These are phyloP conservation scores for Stagonosporopsis cucurbitacearum DNA, from an alignment of 2,329 filamentous ascomycete species.

Conservation along the genomic window DNA sequence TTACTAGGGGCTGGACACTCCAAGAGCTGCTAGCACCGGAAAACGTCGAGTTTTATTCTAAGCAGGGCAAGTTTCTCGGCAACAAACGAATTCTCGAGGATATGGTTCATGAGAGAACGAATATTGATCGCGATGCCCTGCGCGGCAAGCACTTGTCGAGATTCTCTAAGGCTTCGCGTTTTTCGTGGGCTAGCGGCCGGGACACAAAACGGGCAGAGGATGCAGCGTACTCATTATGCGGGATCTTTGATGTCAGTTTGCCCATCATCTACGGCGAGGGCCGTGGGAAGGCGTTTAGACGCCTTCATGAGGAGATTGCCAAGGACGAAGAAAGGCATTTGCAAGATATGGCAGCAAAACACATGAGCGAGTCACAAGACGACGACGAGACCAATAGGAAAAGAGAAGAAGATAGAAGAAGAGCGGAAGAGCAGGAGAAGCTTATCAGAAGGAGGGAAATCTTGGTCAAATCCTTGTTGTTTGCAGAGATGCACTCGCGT, in stretches of 20 bases:
- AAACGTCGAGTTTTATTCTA: background rate
- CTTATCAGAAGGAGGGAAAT: background rate
- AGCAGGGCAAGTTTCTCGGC: background rate
- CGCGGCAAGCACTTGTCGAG: background rate
- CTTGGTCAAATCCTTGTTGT: too few relatives aligned
- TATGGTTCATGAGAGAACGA: background rate
- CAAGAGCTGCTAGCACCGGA: background rate
- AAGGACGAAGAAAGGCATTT: too few relatives aligned
- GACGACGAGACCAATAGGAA: too few relatives aligned
- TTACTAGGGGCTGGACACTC: background rate
- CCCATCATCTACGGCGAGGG: constrained; percentile 22
- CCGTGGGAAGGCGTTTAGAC: background rate
- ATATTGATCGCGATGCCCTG: background rate
- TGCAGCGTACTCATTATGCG: constrained; percentile 22
- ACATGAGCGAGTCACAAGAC: too few relatives aligned
- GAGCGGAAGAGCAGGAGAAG: background rate
- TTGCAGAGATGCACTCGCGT: too few relatives aligned
- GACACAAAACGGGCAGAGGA: constrained; percentile 23
- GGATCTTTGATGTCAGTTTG: constrained; percentile 24
- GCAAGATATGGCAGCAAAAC: too few relatives aligned
- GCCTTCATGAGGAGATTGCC: background rate
- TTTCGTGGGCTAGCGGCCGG: constrained; percentile 23
- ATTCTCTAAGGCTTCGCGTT: background rate
- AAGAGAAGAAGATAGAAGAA: too few relatives aligned
- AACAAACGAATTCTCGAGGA: background rate